Evolutionary conservation across 2,329 filamentous ascomycete species (phyloP).

Genomic region (Fusarium dimerum): DNA sequence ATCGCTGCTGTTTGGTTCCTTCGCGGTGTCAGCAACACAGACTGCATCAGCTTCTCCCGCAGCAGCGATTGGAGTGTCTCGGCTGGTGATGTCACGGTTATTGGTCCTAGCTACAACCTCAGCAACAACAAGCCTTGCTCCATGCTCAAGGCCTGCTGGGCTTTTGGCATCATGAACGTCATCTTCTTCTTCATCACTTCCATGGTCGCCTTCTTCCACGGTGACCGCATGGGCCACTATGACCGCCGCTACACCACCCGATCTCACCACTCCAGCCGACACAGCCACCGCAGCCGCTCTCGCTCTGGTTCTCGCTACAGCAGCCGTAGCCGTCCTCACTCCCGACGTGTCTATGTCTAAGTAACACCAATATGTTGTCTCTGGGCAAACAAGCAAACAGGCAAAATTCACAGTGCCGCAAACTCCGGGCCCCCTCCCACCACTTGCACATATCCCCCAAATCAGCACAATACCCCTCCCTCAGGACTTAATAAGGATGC

Average conservation of each 20-base stretch:
- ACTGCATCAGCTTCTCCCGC: constrained; percentile 65
- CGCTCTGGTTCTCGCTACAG: constrained; percentile 41
- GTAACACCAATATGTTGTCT: neutral
- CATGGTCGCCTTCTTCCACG: constrained; percentile 66
- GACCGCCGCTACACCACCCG: constrained; percentile 34
- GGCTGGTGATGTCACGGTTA: constrained; percentile 62
- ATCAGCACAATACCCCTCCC: constrained; percentile 15
- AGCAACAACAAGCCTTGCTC: constrained; percentile 75
- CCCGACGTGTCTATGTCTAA: constrained; percentile 49
- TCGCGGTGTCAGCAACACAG: constrained; percentile 58
- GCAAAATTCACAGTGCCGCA: constrained; percentile 1
- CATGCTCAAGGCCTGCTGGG: constrained; percentile 90
- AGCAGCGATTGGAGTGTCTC: constrained; percentile 54
- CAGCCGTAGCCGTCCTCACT: constrained; percentile 50
- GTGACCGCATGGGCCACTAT: constrained; percentile 50
- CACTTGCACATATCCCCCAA: constrained; percentile 11
- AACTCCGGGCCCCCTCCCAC: neutral
- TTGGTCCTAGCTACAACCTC: constrained; percentile 51
- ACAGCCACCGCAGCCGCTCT: constrained; percentile 42
- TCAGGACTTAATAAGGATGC: constrained; percentile 7
- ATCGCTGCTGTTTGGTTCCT: constrained; percentile 64
- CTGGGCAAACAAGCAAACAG: constrained; percentile 5
- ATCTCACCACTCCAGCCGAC: constrained; percentile 39
- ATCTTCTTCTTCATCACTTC: constrained; percentile 79
- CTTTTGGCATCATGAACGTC: constrained; percentile 85